Evolutionary conservation across 116 monocot genomes (phyloP), one percentile per base, ranked within the genome.

Genomic region (Zostera marina): DNA sequence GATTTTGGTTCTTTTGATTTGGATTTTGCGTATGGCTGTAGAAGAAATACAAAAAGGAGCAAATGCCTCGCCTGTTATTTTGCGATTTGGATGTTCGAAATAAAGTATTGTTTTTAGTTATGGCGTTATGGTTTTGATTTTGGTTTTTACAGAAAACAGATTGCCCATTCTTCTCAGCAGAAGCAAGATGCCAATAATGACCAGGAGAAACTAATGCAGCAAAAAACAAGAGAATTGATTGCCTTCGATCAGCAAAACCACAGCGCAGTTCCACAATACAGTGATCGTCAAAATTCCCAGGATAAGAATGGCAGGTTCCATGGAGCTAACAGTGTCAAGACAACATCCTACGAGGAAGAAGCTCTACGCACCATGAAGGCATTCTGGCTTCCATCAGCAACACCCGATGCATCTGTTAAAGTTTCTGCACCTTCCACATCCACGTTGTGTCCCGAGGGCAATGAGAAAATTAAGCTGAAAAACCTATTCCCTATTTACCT

Each of bases 301-400:
- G 82, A 77, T 54, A 81, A 66, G 62, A 81, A 75, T 51, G 69
- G 73, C 0, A 32, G 32, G 0, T 94, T 94, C 64, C 96, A 96
- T 48, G 96, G 96, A 3, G 96, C 96, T 8, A 96, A 96, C 80
- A 89, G 89, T 11, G 96, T 96, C 39, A 96, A 85, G 68, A 70
- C 67, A 11, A 96, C 96, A 12, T 96, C 96, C 13, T 96, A 73
- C 4, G 96, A 96, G 62, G 96, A 89, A 69, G 96, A 96, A 72
- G 96, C 96, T 11, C 89, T 96, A 6, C 82, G 96, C 42, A 82
- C 70, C 26, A 96, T 96, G 96, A 96, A 89, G 70, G 96, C 96
- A 60, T 96, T 96, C 54, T 96, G 96, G 96, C 96, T 96, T 17
- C 96, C 96, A 22, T 96, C 96, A 11, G 96, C 96, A 8, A 96